These are phyloP conservation scores for Nephelium lappaceum DNA, from an alignment of 345 rosid genomes.

Conservation along the genomic window DNA sequence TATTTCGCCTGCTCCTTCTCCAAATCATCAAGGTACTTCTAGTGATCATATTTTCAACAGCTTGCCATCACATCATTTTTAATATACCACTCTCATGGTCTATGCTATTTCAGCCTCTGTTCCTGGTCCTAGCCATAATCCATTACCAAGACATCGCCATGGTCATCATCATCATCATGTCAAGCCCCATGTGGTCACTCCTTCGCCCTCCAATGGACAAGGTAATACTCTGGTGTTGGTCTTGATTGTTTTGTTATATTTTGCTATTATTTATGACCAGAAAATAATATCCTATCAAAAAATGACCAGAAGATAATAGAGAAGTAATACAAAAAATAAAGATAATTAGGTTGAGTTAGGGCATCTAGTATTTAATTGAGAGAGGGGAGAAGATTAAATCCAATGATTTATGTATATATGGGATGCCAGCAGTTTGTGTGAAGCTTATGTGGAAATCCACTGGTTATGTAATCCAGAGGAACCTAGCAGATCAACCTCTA, in stretches of 20 bases:
- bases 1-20: slow-evolving; percentile 50
- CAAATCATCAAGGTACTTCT: slow-evolving; percentile 45
- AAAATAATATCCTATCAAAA: neutral
- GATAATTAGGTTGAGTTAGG: neutral
- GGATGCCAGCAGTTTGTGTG: neutral
- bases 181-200: slow-evolving; percentile 58
- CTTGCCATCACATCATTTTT: slow-evolving; percentile 17
- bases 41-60: slow-evolving; percentile 6
- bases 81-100: slow-evolving; percentile 19
- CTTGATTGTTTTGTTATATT: neutral
- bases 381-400: neutral
- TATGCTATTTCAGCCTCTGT: slow-evolving; percentile 40
- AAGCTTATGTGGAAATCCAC: neutral
- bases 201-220: slow-evolving; percentile 63
- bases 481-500: neutral
- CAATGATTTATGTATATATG: neutral
- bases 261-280: neutral
- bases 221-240: slow-evolving; percentile 40
- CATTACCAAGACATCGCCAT: slow-evolving; percentile 43
- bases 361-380: neutral
- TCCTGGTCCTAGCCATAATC: slow-evolving; percentile 43
- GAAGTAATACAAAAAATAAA: neutral
- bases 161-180: slow-evolving; percentile 55
- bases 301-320: neutral
- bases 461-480: neutral